Conservation (phyloP, 2,329 filamentous ascomycete species). For the Talaromyces sp. region DNA sequence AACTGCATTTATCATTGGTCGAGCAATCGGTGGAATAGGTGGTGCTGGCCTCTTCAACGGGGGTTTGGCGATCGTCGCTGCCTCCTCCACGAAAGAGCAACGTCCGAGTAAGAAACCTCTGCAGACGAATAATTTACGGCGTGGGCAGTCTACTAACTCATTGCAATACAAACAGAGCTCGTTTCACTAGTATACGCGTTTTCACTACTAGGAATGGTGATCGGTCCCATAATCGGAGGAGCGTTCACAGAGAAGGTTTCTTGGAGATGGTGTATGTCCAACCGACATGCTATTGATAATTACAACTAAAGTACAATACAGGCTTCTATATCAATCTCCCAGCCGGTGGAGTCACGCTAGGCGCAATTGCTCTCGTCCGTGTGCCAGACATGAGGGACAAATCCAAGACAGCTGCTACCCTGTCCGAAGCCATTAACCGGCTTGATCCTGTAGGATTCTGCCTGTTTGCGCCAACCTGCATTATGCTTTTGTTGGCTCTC, state of each 20-base stretch:
- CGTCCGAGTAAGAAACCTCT: slow-evolving; percentile 2
- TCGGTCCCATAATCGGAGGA: too few relatives aligned
- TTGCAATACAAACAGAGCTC: too few relatives aligned
- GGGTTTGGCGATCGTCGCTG: slow-evolving; percentile 5
- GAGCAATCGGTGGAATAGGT: slow-evolving; percentile 30
- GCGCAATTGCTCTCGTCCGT: neutral
- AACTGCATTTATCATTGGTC: slow-evolving; percentile 27
- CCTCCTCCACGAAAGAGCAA: slow-evolving; percentile 8
- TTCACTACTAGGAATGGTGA: too few relatives aligned
- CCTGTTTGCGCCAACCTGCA: neutral
- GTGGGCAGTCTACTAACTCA: too few relatives aligned
- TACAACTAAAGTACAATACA: too few relatives aligned
- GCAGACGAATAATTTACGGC: neutral
- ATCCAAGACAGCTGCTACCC: slow-evolving; percentile 1
- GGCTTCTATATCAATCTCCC: too few relatives aligned
- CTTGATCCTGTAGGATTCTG: neutral
- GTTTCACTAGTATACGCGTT: too few relatives aligned
- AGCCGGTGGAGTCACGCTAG: too few relatives aligned
- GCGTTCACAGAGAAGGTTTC: too few relatives aligned
- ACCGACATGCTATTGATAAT: too few relatives aligned
- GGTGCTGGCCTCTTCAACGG: slow-evolving; percentile 26
- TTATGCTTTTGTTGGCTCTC: slow-evolving; percentile 6
- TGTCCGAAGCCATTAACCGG: slow-evolving; percentile 4
- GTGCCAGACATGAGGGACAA: slow-evolving; percentile 7
- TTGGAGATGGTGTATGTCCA: too few relatives aligned